Conservation (phyloP, 78 protist species). For the Capsaspora owczarzaki region DNA sequence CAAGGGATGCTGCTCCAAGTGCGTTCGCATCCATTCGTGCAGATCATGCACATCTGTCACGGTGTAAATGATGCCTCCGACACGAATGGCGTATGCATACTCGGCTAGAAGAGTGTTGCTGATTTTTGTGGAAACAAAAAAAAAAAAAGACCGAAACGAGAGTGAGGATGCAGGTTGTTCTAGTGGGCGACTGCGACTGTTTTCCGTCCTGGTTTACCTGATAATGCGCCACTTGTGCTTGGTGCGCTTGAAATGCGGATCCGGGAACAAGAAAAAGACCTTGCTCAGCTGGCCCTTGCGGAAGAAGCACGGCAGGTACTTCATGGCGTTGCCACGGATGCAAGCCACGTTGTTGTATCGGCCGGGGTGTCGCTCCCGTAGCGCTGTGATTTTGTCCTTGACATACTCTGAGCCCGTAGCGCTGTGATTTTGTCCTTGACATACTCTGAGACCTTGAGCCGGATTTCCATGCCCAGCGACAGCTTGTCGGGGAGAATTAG, state of each 20-base stretch:
- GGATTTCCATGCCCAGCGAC: conserved; percentile 83
- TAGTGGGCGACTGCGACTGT: no score
- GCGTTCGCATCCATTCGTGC: conserved; percentile 76
- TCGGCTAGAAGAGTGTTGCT: conserved; percentile 63
- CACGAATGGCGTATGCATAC: conserved; percentile 71
- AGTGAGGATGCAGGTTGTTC: no score
- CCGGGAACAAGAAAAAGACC: conserved; percentile 89
- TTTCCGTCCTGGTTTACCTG: no score
- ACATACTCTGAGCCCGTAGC: conserved; percentile 67
- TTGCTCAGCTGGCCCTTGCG: conserved; percentile 66
- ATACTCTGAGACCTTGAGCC: conserved; percentile 63
- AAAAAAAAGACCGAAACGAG: no score
- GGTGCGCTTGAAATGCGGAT: conserved; percentile 89
- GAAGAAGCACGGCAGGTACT: conserved; percentile 76
- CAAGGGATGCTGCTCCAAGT: conserved; percentile 68
- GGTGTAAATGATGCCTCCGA: conserved; percentile 76
- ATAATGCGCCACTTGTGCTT: conserved; percentile 83
- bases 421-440: conserved; percentile 64
- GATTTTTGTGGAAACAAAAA: no score
- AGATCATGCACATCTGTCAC: conserved; percentile 84
- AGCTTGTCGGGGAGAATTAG: conserved; percentile 46
- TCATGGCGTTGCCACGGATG: conserved; percentile 81
- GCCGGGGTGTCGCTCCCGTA: conserved; percentile 27
- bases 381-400: conserved; percentile 45
- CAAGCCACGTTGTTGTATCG: conserved; percentile 68